Percentiles rank a stretch among this genome's conserved stretches.
Evolutionary conservation across 148 eudicot species (phyloP).

Genomic region (Oxyria digyna): DNA sequence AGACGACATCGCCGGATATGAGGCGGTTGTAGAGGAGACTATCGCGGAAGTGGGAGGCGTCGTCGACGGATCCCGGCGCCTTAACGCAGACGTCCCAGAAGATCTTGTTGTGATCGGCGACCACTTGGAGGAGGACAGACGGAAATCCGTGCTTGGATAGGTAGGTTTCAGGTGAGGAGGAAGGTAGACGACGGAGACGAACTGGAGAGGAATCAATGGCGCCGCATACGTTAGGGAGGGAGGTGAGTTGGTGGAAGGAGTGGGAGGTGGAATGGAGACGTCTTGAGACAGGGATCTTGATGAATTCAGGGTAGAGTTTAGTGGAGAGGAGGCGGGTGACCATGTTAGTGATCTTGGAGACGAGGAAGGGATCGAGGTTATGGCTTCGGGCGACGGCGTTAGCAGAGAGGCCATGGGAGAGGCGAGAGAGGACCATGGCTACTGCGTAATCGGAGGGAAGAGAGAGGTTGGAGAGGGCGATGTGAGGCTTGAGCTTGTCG

Average conservation of each 20-base stretch:
- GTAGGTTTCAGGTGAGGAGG: conserved; percentile 24
- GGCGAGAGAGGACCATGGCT: conserved; percentile 81
- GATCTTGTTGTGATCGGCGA: conserved; percentile 82
- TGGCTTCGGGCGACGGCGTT: conserved; percentile 51
- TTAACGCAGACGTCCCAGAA: conserved; percentile 98
- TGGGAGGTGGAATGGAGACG: conserved; percentile 55
- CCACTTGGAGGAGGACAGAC: conserved; percentile 68
- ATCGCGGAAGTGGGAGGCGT: conserved; percentile 80
- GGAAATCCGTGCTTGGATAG: conserved; percentile 37
- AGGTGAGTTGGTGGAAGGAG: conserved; percentile 58
- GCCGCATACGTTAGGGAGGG: conserved; percentile 66
- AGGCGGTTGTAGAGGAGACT: conserved; percentile 66
- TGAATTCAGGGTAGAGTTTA: conserved; percentile 79
- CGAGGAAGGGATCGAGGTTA: conserved; percentile 68
- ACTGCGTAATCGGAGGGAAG: conserved; percentile 91
- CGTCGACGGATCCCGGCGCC: conserved; percentile 74
- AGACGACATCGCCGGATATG: conserved; percentile 67
- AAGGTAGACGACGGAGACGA: conserved; percentile 18
- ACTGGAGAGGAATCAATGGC: conserved; percentile 56
- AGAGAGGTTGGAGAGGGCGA: conserved; percentile 61
- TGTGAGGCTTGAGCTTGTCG: conserved; percentile 66
- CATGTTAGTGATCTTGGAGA: conserved; percentile 93
- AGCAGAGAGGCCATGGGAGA: conserved; percentile 50
- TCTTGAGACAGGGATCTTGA: conserved; percentile 65
- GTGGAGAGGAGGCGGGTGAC: conserved; percentile 80